A percentile compares a stretch with the other conserved stretches of the same genome.
phyloP scores from a whole-genome alignment of 176 grass and related monocot genomes.

The Miscanthus lutarioriparius region DNA sequence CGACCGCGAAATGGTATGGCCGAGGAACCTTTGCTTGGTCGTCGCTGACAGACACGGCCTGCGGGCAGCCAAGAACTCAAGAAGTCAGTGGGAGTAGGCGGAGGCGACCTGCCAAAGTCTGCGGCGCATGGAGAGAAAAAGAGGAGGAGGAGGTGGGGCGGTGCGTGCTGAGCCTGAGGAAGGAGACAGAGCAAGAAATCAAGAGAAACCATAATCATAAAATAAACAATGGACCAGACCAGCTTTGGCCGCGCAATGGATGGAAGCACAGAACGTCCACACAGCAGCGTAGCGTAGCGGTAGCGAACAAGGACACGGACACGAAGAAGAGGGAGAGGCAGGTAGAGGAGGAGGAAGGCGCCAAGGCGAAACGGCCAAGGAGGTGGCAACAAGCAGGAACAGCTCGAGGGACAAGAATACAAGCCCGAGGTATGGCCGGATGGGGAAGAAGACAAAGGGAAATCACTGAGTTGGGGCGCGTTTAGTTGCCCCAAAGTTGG shows the following conservation, averaged over 20 bases:
- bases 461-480: slow-evolving; percentile 5
- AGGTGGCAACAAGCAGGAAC: slow-evolving; percentile 42
- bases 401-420: slow-evolving; percentile 29
- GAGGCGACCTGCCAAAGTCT: slow-evolving; percentile 18
- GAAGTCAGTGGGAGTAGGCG: slow-evolving; percentile 15
- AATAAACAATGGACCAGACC: neutral
- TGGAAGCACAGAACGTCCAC: neutral
- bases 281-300: neutral
- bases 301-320: neutral
- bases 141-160: neutral
- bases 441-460: slow-evolving; percentile 23
- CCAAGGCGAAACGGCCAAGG: slow-evolving; percentile 20
- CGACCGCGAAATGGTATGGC: slow-evolving; percentile 11
- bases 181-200: neutral
- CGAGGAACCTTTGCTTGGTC: neutral
- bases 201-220: neutral
- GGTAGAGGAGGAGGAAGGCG: neutral
- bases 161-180: neutral
- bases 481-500: too few relatives aligned
- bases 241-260: neutral
- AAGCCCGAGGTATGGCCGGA: neutral
- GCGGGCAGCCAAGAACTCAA: neutral
- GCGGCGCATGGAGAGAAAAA: neutral
- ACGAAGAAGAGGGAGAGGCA: too few relatives aligned
- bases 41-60: neutral